phyloP scores from a whole-genome alignment of 495 filamentous ascomycete genomes.

The Viridothelium virens region DNA sequence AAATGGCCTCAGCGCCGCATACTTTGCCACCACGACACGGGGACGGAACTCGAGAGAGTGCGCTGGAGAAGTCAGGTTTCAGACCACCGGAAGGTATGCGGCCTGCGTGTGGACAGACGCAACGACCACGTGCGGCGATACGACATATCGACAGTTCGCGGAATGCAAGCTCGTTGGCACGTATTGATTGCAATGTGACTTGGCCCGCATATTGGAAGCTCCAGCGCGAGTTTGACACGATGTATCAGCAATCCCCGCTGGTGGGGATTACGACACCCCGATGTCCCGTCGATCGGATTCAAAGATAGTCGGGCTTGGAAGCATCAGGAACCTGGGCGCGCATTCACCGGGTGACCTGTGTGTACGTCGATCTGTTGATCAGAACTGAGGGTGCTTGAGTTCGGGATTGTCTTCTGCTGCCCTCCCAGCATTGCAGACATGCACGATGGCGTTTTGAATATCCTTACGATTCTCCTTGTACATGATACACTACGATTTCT shows the following conservation, averaged over 20 bases:
- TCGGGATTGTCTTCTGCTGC: neutral
- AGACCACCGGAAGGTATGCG: conserved; percentile 4
- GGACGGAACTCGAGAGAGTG: neutral
- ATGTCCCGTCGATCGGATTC: neutral
- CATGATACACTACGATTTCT: neutral
- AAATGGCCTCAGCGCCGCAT: neutral
- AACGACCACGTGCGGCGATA: neutral
- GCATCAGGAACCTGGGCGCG: neutral
- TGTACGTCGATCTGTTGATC: neutral
- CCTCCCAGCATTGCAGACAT: neutral
- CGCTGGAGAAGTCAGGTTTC: neutral
- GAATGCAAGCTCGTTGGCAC: neutral
- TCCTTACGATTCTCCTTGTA: conserved; percentile 5
- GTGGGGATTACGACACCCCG: neutral
- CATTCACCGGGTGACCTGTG: neutral
- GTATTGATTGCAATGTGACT: neutral
- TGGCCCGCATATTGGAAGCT: neutral
- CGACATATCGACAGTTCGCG: conserved; percentile 5
- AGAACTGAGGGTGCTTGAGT: neutral
- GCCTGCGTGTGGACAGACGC: neutral
- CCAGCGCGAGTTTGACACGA: neutral
- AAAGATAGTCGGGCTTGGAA: neutral
- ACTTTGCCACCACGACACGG: neutral
- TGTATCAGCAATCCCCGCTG: neutral
- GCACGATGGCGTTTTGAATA: neutral